A percentile compares a stretch with the other conserved stretches of the same genome.
Evolutionary conservation across 1,284 basidiomycete species (phyloP).

Genomic region (Papiliotrema nemorosa): DNA sequence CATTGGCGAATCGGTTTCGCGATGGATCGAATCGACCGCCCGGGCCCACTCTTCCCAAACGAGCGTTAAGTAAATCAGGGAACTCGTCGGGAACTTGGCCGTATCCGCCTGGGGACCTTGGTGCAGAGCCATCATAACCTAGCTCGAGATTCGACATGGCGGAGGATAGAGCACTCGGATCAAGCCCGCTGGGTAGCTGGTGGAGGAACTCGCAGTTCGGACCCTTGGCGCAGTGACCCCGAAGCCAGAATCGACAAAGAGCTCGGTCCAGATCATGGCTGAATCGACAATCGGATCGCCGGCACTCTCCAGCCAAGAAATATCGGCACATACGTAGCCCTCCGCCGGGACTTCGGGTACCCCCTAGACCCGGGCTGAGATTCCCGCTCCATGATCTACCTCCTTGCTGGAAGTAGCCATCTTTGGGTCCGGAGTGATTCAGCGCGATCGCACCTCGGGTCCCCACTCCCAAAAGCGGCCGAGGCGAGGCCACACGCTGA

Average conservation of each 20-base stretch:
- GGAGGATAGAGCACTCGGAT: conserved; percentile 51
- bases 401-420: conserved; percentile 45
- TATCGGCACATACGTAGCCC: conserved; percentile 83
- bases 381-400: conserved; percentile 33
- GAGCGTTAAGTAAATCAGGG: conserved; percentile 57
- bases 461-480: conserved; percentile 33
- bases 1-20: conserved; percentile 71
- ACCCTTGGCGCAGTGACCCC: conserved; percentile 91
- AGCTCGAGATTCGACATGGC: conserved; percentile 69
- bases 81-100: conserved; percentile 69
- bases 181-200: conserved; percentile 65
- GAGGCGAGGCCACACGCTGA: conserved; percentile 35
- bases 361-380: conserved; percentile 30
- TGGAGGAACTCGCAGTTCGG: conserved; percentile 76
- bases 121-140: conserved; percentile 49
- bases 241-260: conserved; percentile 94
- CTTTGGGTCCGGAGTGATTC: conserved; percentile 24
- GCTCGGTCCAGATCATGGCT: conserved; percentile 90
- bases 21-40: conserved; percentile 61
- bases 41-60: conserved; percentile 37
- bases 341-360: conserved; percentile 53
- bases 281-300: conserved; percentile 94
- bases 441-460: conserved; percentile 20
- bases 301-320: conserved; percentile 92
- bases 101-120: conserved; percentile 35